Evolutionary conservation across 2,329 filamentous ascomycete genomes (phyloP), one percentile per base, ranked within the genome.

Genomic region (Neofusicoccum kwambonambiense): DNA sequence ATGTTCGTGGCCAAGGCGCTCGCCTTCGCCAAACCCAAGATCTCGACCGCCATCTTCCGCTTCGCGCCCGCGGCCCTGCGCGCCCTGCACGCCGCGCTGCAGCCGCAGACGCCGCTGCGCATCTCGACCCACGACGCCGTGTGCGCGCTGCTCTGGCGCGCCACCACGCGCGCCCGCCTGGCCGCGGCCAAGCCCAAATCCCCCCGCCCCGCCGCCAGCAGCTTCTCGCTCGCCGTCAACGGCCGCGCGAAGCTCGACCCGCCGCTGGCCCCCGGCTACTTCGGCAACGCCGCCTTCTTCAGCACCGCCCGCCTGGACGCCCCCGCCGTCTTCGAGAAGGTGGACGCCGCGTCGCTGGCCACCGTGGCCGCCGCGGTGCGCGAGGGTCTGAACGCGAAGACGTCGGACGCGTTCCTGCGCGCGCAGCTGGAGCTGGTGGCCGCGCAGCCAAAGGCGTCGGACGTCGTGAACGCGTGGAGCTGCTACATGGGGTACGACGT

Each of bases 1-100:
- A 56, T 56, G 51, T 56, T 42, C 51, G 51, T 56, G 17, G 51
- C 51, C 31, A 37, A 37, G 2, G 51, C 51, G 3, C 51, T 56
- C 51, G 37, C 51, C 51, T 56, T 56, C 51, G 51, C 22, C 15
- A 27, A 31, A 17, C 51, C 51, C 19, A 42, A 42, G 37, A 41
- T 56, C 51, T 35, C 41, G n/a, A 56, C 27, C 37, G 51, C 51
- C 35, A 56, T 56, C 35, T 56, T 56, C 37, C 51, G 42, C 51
- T 42, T 56, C 19, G 6, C n/a, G 17, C 51, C 51, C n/a, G 9
- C 51, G 7, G 51, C 19, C 11, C 51, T 56, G 11, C 11, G 9
- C n/a, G 35, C 11, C 8, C 51, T 56, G 35, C 51, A 56, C 51
- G 5, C 7, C n/a, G 19, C 37, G 4, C 19, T 56, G 35, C 51